Evolutionary conservation across 2,329 filamentous ascomycete species (phyloP).

Genomic region (Neofusicoccum laricinum): DNA sequence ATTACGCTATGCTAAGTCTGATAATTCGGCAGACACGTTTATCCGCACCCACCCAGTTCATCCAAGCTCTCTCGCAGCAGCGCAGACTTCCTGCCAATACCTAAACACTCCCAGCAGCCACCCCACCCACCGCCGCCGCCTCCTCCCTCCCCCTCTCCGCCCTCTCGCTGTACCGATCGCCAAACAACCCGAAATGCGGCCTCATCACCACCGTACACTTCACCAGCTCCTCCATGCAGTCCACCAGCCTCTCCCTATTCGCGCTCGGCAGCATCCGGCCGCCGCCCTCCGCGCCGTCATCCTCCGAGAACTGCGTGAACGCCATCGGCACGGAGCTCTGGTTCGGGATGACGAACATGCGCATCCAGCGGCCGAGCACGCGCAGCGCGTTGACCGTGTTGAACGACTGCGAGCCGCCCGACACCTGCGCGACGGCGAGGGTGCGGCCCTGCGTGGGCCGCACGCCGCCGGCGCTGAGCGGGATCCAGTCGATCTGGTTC

Average conservation of each 20-base stretch:
- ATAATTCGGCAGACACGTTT: too few species aligned
- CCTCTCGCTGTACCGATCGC: slow-evolving; percentile 54
- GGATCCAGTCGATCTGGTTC: slow-evolving; percentile 70
- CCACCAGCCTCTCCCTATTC: slow-evolving; percentile 60
- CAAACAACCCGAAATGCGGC: slow-evolving; percentile 59
- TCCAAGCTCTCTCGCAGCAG: too few species aligned
- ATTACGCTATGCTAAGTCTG: too few species aligned
- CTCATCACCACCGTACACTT: slow-evolving; percentile 67
- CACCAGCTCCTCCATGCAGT: slow-evolving; percentile 69
- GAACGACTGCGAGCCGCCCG: slow-evolving; percentile 64
- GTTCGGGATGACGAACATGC: slow-evolving; percentile 66
- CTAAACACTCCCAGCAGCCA: too few species aligned
- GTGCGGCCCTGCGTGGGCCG: slow-evolving; percentile 66
- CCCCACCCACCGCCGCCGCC: too few species aligned
- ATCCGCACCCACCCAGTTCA: too few species aligned
- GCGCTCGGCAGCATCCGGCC: slow-evolving; percentile 54
- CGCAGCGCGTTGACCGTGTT: slow-evolving; percentile 66
- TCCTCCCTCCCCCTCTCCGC: too few species aligned
- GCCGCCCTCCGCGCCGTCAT: slow-evolving; percentile 44
- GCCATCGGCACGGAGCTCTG: slow-evolving; percentile 63
- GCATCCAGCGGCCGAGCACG: slow-evolving; percentile 66
- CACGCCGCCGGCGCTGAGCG: slow-evolving; percentile 58
- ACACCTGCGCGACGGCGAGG: slow-evolving; percentile 60
- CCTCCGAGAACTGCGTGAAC: slow-evolving; percentile 59
- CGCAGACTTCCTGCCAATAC: too few species aligned